These are phyloP conservation scores for Asterochloris sp. DNA, from an alignment of 139 green algal genomes.

Conservation along the genomic window DNA sequence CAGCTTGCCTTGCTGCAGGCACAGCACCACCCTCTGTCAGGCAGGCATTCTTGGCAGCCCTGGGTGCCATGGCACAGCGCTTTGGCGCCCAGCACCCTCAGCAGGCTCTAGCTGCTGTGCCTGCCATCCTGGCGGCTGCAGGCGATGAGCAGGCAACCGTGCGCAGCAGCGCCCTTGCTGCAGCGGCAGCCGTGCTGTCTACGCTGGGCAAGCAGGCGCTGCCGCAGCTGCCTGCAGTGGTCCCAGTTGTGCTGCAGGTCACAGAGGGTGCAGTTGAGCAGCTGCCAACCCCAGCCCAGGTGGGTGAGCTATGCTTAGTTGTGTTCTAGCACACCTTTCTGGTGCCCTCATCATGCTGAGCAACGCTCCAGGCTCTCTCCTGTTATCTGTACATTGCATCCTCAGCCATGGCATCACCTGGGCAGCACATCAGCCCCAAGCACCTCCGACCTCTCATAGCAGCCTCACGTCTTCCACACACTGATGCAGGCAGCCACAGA, in stretches of 20 bases:
- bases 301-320: neutral
- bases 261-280: neutral
- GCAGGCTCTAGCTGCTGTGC: slow-evolving; percentile 21
- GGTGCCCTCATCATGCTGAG: too few relatives aligned
- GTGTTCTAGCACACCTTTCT: too few relatives aligned
- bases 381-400: too few relatives aligned
- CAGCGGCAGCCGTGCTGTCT: slow-evolving; percentile 22
- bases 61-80: slow-evolving; percentile 29
- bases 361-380: too few relatives aligned
- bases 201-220: slow-evolving; percentile 49
- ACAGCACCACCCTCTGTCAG: slow-evolving; percentile 15
- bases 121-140: slow-evolving; percentile 20
- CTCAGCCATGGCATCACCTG: too few relatives aligned
- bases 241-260: slow-evolving; percentile 34
- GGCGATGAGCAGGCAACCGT: slow-evolving; percentile 30
- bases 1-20: neutral
- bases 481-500: neutral
- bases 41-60: slow-evolving; percentile 48
- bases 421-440: neutral
- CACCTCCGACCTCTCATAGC: neutral
- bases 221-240: slow-evolving; percentile 51
- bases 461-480: neutral
- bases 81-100: slow-evolving; percentile 29
- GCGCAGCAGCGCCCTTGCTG: slow-evolving; percentile 44
- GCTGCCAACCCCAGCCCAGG: neutral